phyloP scores from a whole-genome alignment of 192 early-diverging fungal species.

The Backusella psychrophila region DNA sequence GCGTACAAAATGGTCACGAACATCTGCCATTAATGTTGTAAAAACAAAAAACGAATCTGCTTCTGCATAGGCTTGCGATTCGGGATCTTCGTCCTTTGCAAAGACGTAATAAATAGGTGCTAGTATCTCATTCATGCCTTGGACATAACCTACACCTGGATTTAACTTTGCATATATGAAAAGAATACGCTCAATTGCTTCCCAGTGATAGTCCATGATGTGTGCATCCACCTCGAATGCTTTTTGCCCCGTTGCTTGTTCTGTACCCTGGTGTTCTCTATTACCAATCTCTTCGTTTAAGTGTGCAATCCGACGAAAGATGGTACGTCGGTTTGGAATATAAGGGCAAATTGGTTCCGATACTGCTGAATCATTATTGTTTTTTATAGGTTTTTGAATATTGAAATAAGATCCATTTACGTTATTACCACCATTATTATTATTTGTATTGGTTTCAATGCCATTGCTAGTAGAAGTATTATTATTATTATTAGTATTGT shows the following conservation, averaged over 20 bases:
- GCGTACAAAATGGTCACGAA: conserved; percentile 79
- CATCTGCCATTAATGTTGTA: conserved; percentile 64
- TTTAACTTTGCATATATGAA: conserved; percentile 81
- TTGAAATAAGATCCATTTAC: background rate
- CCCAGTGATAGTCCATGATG: conserved; percentile 70
- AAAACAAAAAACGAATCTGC: conserved; percentile 81
- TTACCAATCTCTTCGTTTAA: conserved; percentile 60
- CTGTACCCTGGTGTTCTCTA: conserved; percentile 37
- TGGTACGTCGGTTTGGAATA: conserved; percentile 48
- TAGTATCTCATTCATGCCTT: conserved; percentile 87
- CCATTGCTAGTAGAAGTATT: too few relatives aligned
- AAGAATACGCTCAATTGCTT: conserved; percentile 74
- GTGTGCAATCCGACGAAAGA: conserved; percentile 67
- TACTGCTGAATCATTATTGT: background rate
- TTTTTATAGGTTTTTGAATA: background rate
- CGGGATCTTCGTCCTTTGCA: conserved; percentile 45
- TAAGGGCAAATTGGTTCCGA: conserved; percentile 39
- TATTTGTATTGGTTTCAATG: background rate
- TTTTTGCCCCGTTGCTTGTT: background rate
- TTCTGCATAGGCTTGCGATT: conserved; percentile 62
- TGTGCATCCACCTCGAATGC: conserved; percentile 16
- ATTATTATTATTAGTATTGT: background rate
- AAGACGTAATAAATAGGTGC: conserved; percentile 80
- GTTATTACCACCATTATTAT: background rate
- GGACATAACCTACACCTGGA: conserved; percentile 81